Conservation (phyloP, 192 early-diverging fungal genomes). For the Diversispora epigaea region DNA sequence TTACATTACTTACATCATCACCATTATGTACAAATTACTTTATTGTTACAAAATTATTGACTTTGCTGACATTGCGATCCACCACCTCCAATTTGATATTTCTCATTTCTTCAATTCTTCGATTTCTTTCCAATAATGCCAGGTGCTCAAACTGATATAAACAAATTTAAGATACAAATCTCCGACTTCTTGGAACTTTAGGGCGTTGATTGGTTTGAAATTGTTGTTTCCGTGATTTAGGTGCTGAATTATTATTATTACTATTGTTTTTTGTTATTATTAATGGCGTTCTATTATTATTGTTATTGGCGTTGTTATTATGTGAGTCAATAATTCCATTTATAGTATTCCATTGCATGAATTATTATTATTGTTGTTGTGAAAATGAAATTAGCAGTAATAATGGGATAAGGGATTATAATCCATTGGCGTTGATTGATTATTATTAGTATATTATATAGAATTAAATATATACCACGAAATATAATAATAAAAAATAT, state of each 20-base stretch:
- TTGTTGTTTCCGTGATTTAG: too few species aligned
- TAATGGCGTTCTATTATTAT: too few species aligned
- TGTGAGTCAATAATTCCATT: too few species aligned
- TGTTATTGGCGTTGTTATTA: too few species aligned
- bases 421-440: slow-evolving; percentile 68
- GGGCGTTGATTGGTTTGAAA: slow-evolving; percentile 28
- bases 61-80: slow-evolving; percentile 1
- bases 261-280: too few species aligned
- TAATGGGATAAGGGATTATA: slow-evolving; percentile 39
- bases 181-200: slow-evolving; percentile 51
- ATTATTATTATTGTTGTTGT: too few species aligned
- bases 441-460: too few species aligned
- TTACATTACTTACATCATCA: background rate
- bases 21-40: too few species aligned
- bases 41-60: slow-evolving; percentile 34
- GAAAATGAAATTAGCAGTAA: slow-evolving; percentile 23
- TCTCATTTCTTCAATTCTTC: slow-evolving; percentile 44
- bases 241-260: too few species aligned
- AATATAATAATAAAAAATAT: background rate
- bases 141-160: slow-evolving; percentile 45
- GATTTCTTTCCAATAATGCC: slow-evolving; percentile 51
- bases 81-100: slow-evolving; percentile 33
- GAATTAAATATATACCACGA: background rate
- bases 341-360: too few species aligned
- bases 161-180: slow-evolving; percentile 51